phyloP scores from a whole-genome alignment of 1,284 basidiomycete species.

The Chalciporus sp. region DNA sequence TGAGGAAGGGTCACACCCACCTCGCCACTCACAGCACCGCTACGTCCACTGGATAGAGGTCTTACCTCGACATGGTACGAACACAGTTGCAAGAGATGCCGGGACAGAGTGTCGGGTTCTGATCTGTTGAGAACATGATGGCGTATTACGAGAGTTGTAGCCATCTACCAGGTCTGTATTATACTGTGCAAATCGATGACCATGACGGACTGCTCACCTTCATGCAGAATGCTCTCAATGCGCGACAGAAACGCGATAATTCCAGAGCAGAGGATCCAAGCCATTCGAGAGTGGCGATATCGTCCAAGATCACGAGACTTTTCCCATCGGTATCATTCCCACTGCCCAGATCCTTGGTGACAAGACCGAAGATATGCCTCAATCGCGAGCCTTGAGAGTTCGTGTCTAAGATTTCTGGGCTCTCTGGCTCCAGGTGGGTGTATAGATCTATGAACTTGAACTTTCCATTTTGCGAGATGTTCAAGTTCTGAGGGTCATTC shows the following conservation, averaged over 20 bases:
- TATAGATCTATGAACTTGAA: conserved; percentile 54
- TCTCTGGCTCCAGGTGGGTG: conserved; percentile 15
- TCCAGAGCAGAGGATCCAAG: conserved; percentile 55
- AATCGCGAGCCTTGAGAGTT: conserved; percentile 26
- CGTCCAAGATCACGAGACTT: conserved; percentile 65
- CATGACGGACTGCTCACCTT: conserved; percentile 43
- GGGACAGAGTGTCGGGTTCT: conserved; percentile 60
- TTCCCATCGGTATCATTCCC: conserved; percentile 8
- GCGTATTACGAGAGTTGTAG: conserved; percentile 57
- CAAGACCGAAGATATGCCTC: conserved; percentile 37
- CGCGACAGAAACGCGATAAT: conserved; percentile 57
- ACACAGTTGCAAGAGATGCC: conserved; percentile 56
- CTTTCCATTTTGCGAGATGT: conserved; percentile 47
- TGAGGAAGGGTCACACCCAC: conserved; percentile 39
- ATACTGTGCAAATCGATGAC: not conserved
- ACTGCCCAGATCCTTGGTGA: conserved; percentile 23
- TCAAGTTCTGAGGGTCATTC: conserved; percentile 43
- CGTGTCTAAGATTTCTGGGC: conserved; percentile 15
- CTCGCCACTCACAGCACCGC: conserved; percentile 75
- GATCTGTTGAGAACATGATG: conserved; percentile 59
- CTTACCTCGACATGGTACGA: conserved; percentile 70
- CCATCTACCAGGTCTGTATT: conserved; percentile 37
- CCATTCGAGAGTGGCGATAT: conserved; percentile 67
- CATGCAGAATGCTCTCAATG: conserved; percentile 53
- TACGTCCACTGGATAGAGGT: conserved; percentile 68